Conservation (phyloP, 2,329 filamentous ascomycete genomes). For the Fusarium musae region DNA sequence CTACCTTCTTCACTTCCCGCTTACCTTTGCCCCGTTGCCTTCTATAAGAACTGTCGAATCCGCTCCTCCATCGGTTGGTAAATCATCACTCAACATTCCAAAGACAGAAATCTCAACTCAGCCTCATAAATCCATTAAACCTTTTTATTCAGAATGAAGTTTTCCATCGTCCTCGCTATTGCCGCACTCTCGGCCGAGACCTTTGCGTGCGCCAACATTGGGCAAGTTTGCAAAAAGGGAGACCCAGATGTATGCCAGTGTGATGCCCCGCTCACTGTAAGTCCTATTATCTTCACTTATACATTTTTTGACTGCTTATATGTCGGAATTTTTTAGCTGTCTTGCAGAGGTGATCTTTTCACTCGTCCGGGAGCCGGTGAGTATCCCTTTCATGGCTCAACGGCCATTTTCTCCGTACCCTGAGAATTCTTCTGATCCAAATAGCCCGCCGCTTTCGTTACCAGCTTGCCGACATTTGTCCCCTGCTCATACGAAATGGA, state of each 20-base stretch:
- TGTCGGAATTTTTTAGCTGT: neutral
- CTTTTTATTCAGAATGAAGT: neutral
- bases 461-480: neutral
- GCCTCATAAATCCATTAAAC: rapidly evolving
- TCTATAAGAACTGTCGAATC: neutral
- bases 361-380: neutral
- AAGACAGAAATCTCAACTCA: neutral
- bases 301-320: neutral
- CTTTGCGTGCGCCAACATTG: neutral
- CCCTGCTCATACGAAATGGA: neutral
- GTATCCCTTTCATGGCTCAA: neutral
- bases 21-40: rapidly evolving
- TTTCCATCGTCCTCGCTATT: neutral
- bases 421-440: neutral
- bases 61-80: rapidly evolving
- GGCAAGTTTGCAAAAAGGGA: neutral
- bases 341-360: neutral
- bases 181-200: neutral
- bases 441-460: neutral
- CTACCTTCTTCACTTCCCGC: rapidly evolving
- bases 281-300: rapidly evolving
- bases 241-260: neutral
- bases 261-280: neutral
- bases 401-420: neutral
- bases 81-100: neutral